phyloP scores from a whole-genome alignment of 352 stramenopile species.

The Elongisporangium anandrum region DNA sequence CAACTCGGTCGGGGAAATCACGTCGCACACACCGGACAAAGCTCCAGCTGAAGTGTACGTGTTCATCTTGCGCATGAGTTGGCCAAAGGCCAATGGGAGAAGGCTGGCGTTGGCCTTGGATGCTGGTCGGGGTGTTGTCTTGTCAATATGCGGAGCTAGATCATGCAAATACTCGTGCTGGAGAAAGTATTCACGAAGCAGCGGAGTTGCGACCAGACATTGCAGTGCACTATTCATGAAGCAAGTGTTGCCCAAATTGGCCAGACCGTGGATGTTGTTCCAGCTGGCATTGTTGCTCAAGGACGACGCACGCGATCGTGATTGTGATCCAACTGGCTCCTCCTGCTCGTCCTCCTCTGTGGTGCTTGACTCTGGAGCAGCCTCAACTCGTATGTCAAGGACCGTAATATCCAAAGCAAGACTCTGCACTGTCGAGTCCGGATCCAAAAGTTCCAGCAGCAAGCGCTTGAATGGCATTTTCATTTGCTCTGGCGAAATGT shows the following conservation, averaged over 20 bases:
- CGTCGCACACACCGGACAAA: constrained; percentile 19
- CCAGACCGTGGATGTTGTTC: constrained; percentile 19
- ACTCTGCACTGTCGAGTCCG: background rate
- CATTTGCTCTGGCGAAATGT: background rate
- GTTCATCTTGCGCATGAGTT: constrained; percentile 66
- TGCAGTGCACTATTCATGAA: constrained; percentile 84
- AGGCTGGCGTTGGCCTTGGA: constrained; percentile 20
- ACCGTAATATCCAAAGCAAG: background rate
- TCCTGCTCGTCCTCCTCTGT: background rate
- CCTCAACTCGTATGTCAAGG: background rate
- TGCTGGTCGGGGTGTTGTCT: background rate
- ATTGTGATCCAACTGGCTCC: background rate
- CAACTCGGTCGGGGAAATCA: constrained; percentile 66
- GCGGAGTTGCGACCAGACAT: constrained; percentile 89
- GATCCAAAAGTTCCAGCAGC: background rate
- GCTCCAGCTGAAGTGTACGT: constrained; percentile 17
- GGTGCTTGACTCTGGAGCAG: background rate
- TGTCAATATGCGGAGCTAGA: constrained; percentile 65
- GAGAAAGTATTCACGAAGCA: constrained; percentile 91
- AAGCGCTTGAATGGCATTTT: constrained; percentile 4
- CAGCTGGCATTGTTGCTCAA: background rate
- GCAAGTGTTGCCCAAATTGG: constrained; percentile 75
- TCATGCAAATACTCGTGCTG: constrained; percentile 79
- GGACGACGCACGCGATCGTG: background rate
- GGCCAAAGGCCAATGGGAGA: constrained; percentile 61